A percentile compares a stretch with the other conserved stretches of the same genome.
Conservation (phyloP, 768 basidiomycete species). For the Lentinula detonsa region DNA sequence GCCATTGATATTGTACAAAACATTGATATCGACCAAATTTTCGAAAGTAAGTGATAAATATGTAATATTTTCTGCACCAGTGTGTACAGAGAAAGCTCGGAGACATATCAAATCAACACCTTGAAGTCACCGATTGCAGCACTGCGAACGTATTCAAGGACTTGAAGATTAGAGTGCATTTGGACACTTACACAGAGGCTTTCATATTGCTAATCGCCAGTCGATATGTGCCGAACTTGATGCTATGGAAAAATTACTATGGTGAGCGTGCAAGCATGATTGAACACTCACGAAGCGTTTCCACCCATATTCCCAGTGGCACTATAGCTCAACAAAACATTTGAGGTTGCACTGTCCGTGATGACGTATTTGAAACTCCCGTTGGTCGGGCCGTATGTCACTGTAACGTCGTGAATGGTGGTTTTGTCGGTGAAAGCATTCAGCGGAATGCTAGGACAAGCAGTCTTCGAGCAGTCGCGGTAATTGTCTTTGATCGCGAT, state of each 20-base stretch:
- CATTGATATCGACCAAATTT: no score
- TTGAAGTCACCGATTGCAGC: background rate
- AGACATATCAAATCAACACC: background rate
- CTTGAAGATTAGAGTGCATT: background rate
- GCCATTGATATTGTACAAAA: no score
- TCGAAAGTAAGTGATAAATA: no score
- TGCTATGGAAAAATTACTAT: background rate
- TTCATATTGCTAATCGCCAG: background rate
- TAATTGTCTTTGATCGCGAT: constrained; percentile 5
- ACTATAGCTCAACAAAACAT: background rate
- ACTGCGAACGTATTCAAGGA: background rate
- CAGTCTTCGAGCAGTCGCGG: constrained; percentile 6
- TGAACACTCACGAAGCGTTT: background rate
- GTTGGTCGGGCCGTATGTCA: background rate
- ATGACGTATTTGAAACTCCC: background rate
- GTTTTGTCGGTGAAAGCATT: constrained; percentile 7
- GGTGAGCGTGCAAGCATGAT: no score
- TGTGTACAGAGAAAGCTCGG: background rate
- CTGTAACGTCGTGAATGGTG: constrained; percentile 3
- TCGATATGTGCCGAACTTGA: background rate
- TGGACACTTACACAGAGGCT: background rate
- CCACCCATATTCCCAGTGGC: background rate
- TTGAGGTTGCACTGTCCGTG: background rate
- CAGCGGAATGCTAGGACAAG: constrained; percentile 7
- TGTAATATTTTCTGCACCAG: no score